These are phyloP conservation scores for Claviceps sp. DNA, from an alignment of 2,329 filamentous ascomycete genomes.

Conservation along the genomic window DNA sequence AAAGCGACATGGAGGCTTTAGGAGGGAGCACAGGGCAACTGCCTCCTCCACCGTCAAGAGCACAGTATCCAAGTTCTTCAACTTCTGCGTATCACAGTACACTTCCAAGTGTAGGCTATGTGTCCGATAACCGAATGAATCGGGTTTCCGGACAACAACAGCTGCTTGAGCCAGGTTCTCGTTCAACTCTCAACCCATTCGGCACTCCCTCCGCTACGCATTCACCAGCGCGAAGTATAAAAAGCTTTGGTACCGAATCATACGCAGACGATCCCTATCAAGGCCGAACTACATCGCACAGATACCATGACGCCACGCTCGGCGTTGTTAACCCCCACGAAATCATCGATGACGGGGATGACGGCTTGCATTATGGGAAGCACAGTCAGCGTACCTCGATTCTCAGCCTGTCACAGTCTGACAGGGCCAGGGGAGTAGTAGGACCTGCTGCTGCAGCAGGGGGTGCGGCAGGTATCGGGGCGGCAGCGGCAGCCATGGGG, in stretches of 20 bases:
- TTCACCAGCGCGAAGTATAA: conserved; percentile 36
- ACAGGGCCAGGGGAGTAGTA: conserved; percentile 14
- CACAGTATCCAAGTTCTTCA: conserved; percentile 12
- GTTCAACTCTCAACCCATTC: conserved; percentile 28
- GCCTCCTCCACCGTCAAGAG: conserved; percentile 24
- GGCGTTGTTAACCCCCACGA: conserved; percentile 61
- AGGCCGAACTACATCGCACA: conserved; percentile 16
- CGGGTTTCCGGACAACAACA: conserved; percentile 5
- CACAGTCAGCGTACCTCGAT: conserved; percentile 39
- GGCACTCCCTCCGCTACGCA: conserved; percentile 20
- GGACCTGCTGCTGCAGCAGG: conserved; percentile 30
- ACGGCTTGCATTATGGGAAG: conserved; percentile 51
- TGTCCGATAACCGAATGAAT: conserved; percentile 3
- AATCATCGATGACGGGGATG: conserved; percentile 79
- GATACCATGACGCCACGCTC: conserved; percentile 33
- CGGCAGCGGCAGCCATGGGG: conserved; percentile 14
- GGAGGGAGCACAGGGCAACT: conserved; percentile 24
- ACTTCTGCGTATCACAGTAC: conserved; percentile 9
- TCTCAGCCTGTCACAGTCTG: conserved; percentile 39
- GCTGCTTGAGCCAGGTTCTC: conserved; percentile 24
- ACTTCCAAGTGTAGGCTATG: conserved; percentile 10
- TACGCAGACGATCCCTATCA: conserved; percentile 56
- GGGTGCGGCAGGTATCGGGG: conserved; percentile 29
- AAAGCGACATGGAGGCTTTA: conserved; percentile 52
- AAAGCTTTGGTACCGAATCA: conserved; percentile 29